phyloP scores from a whole-genome alignment of 345 rosid species.

The Cardamine occulta region DNA sequence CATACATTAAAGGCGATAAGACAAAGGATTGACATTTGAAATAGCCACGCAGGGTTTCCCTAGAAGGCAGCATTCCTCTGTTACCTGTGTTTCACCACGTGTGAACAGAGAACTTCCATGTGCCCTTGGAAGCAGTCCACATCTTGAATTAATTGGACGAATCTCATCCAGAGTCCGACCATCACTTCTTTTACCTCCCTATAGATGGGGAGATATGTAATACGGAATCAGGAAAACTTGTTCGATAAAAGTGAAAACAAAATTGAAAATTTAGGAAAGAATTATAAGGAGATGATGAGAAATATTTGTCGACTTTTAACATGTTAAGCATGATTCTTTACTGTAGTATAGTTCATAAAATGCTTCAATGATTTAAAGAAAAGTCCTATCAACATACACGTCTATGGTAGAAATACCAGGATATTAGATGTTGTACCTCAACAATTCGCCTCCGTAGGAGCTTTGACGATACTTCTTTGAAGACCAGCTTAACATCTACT shows the following conservation, averaged over 20 bases:
- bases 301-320: neutral
- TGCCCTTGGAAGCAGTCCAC: slow-evolving; percentile 95
- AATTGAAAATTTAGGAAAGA: neutral
- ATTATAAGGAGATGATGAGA: neutral
- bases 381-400: slow-evolving; percentile 4
- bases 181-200: slow-evolving; percentile 99
- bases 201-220: slow-evolving; percentile 22
- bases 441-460: slow-evolving; percentile 86
- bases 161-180: slow-evolving; percentile 78
- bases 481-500: slow-evolving; percentile 98
- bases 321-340: slow-evolving; percentile 22
- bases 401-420: slow-evolving; percentile 5
- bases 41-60: slow-evolving; percentile 14
- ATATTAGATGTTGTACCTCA: slow-evolving; percentile 62
- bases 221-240: neutral
- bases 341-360: slow-evolving; percentile 22
- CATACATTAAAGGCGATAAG: slow-evolving; percentile 8
- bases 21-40: slow-evolving; percentile 11
- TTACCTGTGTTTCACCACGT: slow-evolving; percentile 99
- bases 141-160: slow-evolving; percentile 86
- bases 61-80: slow-evolving; percentile 1
- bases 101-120: slow-evolving; percentile 99
- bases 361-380: neutral
- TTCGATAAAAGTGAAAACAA: slow-evolving; percentile 4
- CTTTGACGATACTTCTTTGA: slow-evolving; percentile 91